Evolutionary conservation across 306 rosid species (phyloP), one percentile per base, ranked within the genome.

Genomic region (Pachyrhizus erosus): DNA sequence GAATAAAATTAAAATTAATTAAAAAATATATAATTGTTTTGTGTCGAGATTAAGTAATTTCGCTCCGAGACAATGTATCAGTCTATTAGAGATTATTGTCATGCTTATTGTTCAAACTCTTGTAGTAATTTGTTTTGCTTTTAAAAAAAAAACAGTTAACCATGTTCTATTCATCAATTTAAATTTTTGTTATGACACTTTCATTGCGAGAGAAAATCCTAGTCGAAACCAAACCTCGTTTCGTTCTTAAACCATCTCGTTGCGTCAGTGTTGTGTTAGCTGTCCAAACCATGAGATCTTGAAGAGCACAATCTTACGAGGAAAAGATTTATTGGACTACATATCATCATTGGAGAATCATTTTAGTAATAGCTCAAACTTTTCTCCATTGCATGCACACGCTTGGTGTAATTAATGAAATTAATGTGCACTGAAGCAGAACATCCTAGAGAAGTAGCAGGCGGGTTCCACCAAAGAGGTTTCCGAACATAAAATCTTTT

Each of bases 381-480:
- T 21, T 62, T 62, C 7, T 8, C 7, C 12, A 3, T 18, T 37
- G 1, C 24, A 33, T 33, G 45, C 70, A 31, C 45, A 64, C 70
- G 46, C 2, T 20, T 68, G 52, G 2, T 5, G 52, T 68, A 39
- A 40, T 68, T 39, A 34, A 34, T 67, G 46, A 34, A 67, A 18
- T 37, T 21, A 40, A 68, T 40, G 52, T 68, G 52, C 33, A 68
- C n/a, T 20, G 49, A 67, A 34, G 27, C 9, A 66, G 12, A 66
- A 66, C 27, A 34, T 66, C 29, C 26, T 3, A 66, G 72, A 66
- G 46, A 66, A n/a, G 27, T 9, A 66, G 48, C 27, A 66, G 26
- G 27, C 3, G 71, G 71, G 71, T 65, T 65, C 71, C 71, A 65
- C 46, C 72, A n/a, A 66, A 66, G 14, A 14, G 48, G 46, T 66